Evolutionary conservation across 148 eudicot species (phyloP).

Genomic region (Persicaria tinctoria): DNA sequence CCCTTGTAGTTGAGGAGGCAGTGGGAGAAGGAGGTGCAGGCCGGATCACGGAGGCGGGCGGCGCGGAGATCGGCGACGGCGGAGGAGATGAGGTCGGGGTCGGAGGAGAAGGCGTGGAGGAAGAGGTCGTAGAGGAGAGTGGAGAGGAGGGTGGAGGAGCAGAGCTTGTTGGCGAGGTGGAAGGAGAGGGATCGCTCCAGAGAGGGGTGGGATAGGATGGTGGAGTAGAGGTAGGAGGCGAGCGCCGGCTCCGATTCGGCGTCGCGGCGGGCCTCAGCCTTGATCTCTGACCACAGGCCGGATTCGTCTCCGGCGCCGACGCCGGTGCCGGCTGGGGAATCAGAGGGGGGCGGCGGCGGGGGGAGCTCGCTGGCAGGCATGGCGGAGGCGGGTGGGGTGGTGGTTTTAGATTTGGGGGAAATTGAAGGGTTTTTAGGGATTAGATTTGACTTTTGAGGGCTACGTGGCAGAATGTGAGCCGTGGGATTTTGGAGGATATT

Average conservation of each 20-base stretch:
- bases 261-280: constrained; percentile 75
- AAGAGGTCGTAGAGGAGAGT: constrained; percentile 83
- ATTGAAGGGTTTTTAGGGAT: background rate
- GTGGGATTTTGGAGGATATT: background rate
- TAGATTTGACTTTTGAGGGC: background rate
- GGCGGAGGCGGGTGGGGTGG: background rate
- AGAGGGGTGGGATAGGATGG: constrained; percentile 69
- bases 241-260: constrained; percentile 81
- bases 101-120: constrained; percentile 46
- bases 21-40: constrained; percentile 75
- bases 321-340: background rate
- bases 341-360: background rate
- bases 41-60: constrained; percentile 68
- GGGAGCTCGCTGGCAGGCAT: constrained; percentile 29
- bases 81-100: constrained; percentile 45
- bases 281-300: constrained; percentile 66
- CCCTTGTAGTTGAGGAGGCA: constrained; percentile 87
- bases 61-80: constrained; percentile 84
- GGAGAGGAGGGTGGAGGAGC: constrained; percentile 71
- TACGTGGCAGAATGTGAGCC: constrained; percentile 1
- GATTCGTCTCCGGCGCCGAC: constrained; percentile 34
- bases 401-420: background rate
- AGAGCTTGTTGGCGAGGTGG: constrained; percentile 77
- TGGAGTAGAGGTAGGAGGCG: constrained; percentile 73
- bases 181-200: constrained; percentile 68